Evolutionary conservation across 2,329 filamentous ascomycete genomes (phyloP), one percentile per base, ranked within the genome.

Genomic region (Paradendryphiella salina): DNA sequence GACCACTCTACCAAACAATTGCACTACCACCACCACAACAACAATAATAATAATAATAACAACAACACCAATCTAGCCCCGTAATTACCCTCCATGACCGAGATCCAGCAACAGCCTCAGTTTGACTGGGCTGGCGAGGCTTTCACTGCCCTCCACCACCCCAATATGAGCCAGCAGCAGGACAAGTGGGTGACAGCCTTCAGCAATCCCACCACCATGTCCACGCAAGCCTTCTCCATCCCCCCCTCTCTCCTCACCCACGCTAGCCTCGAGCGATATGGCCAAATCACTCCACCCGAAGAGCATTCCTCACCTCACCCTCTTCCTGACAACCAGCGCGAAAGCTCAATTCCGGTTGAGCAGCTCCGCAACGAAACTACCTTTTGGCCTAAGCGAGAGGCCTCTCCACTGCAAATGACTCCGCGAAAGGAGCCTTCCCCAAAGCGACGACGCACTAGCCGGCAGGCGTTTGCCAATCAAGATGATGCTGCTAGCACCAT

Each of bases 211-310:
- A 34, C 41, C 26, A 37, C 56, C 2, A 42, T 53, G 31, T 17
- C 36, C 5, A 50, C 41, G 18, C 39, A 57, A 4, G 29, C 61
- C 20, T 68, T 68, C 49, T 61, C 59, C 35, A 64, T 70, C 18
- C 66, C 67, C 4, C 67, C 69, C 8, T 55, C 63, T 13, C 61
- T 71, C 6, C 59, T 70, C 35, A 60, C 59, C n/a, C 50, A 63
- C 7, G 54, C 61, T 18, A 57, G 64, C 8, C 54, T 70, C 37
- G 65, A 66, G 50, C 69, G 67, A 4, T 70, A 63, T 32, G 71
- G 71, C 23, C 71, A 73, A 46, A 56, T 73, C 38, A 73, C 71
- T 7, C 71, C 71, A 1, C 71, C 71, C 2, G 70, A 73, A 14
- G 67, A 73, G 10, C 56, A 61, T 21, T 72, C 70, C 2, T 69